phyloP scores from a whole-genome alignment of 2,329 filamentous ascomycete genomes.

The Exophiala oligosperma region DNA sequence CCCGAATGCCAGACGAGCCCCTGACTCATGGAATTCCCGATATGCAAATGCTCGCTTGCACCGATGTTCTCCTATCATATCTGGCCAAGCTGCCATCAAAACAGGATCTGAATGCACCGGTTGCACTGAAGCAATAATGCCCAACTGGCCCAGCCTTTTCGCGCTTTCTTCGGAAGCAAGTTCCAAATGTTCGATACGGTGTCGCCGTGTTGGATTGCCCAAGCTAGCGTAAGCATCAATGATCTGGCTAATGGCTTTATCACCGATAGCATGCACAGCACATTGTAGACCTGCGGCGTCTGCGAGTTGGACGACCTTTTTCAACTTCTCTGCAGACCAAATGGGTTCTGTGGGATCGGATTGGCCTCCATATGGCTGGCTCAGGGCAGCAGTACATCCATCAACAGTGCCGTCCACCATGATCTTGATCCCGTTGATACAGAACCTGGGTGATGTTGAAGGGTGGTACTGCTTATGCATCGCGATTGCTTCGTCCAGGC shows the following conservation, averaged over 20 bases:
- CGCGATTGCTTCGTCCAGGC: slow-evolving; percentile 47
- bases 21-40: slow-evolving; percentile 46
- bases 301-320: slow-evolving; percentile 44
- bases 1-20: slow-evolving; percentile 47
- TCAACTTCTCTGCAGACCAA: slow-evolving; percentile 45
- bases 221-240: slow-evolving; percentile 43
- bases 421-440: slow-evolving; percentile 50
- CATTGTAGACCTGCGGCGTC: slow-evolving; percentile 46
- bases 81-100: slow-evolving; percentile 49
- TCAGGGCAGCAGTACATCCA: slow-evolving; percentile 50
- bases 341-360: slow-evolving; percentile 44
- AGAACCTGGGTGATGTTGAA: slow-evolving; percentile 40
- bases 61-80: slow-evolving; percentile 45
- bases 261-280: slow-evolving; percentile 53
- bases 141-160: slow-evolving; percentile 44
- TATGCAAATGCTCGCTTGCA: slow-evolving; percentile 52
- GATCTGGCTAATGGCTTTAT: slow-evolving; percentile 45
- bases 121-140: slow-evolving; percentile 43
- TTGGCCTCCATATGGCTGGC: slow-evolving; percentile 46
- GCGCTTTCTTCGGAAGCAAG: slow-evolving; percentile 49
- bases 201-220: slow-evolving; percentile 44
- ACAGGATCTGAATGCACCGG: slow-evolving; percentile 43
- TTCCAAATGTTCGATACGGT: slow-evolving; percentile 53
- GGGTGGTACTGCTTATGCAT: slow-evolving; percentile 41
- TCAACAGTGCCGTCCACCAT: slow-evolving; percentile 53